Evolutionary conservation across 345 rosid genomes (phyloP).

Genomic region (Salix koriyanagi): DNA sequence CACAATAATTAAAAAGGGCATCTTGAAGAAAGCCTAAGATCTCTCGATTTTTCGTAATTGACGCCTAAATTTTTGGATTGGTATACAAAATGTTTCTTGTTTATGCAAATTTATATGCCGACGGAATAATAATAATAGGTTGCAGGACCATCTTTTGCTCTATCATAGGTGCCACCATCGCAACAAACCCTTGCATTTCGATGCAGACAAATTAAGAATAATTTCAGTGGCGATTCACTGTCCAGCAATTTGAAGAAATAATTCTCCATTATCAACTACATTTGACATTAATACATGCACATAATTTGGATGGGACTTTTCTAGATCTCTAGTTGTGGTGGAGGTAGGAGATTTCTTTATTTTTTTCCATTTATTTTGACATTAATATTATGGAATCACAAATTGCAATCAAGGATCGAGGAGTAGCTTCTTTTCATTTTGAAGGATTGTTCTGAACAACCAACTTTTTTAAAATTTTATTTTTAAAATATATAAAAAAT

Average conservation of each 20-base stretch:
- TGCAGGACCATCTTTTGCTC: not conserved
- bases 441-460: not conserved
- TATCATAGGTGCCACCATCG: not conserved
- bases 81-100: not conserved
- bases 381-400: not conserved
- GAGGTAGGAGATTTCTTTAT: not conserved
- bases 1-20: not conserved
- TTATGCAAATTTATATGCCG: not conserved
- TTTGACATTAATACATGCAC: not conserved
- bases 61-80: not conserved
- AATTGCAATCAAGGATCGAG: not conserved
- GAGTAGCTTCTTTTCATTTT: not conserved
- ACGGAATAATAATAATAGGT: slow-evolving; percentile 3
- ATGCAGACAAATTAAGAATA: not conserved
- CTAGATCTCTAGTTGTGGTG: not conserved
- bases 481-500: too few relatives aligned
- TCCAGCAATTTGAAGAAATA: not conserved
- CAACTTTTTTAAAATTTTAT: not conserved
- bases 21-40: not conserved
- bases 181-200: not conserved
- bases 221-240: not conserved
- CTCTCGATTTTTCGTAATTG: not conserved
- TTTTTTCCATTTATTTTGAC: too few relatives aligned
- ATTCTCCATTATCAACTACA: not conserved
- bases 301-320: not conserved